Conservation (phyloP, 441 rosid species). For the Omphalea diandra region DNA sequence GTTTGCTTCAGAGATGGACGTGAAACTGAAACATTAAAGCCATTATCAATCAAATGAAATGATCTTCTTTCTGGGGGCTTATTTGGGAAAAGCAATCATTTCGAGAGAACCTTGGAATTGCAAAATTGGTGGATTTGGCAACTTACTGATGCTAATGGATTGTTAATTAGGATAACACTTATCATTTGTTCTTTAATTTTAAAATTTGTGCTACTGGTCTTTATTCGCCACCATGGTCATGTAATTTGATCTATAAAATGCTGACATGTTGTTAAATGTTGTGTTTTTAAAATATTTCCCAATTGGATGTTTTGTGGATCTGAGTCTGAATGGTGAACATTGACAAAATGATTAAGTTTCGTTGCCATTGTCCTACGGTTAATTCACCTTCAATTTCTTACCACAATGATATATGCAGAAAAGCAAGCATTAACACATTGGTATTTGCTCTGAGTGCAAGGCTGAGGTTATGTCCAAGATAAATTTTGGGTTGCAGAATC, state of each 20-base stretch:
- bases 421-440: too few relatives aligned
- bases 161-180: neutral
- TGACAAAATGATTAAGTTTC: neutral
- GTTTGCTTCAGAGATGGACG: conserved; percentile 45
- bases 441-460: neutral
- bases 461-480: neutral
- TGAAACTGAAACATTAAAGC: conserved; percentile 53
- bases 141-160: neutral
- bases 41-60: neutral
- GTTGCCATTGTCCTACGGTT: neutral
- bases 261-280: too few relatives aligned
- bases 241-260: too few relatives aligned
- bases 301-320: neutral
- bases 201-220: neutral
- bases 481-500: too few relatives aligned
- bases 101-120: too few relatives aligned
- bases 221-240: neutral
- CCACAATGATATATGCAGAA: neutral
- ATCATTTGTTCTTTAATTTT: neutral
- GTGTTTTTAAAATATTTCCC: neutral
- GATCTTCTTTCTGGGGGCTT: too few relatives aligned
- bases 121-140: conserved; percentile 1
- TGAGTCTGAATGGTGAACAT: neutral
- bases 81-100: neutral
- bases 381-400: neutral